Evolutionary conservation across 2,329 filamentous ascomycete genomes (phyloP).

Genomic region (Metarhizium humberi): DNA sequence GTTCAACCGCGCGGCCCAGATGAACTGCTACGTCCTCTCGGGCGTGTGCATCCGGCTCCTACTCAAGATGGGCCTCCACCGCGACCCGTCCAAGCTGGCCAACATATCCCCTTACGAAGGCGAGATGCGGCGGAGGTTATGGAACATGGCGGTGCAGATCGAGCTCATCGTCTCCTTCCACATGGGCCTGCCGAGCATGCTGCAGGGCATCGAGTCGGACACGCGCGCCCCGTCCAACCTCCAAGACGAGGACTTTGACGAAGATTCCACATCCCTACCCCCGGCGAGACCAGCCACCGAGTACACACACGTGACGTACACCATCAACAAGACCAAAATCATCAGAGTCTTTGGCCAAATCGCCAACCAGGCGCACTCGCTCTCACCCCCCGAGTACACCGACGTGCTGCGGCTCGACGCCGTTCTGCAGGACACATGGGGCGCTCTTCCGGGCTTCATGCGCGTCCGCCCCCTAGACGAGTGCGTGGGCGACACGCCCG

Average conservation of each 20-base stretch:
- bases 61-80: conserved; percentile 48
- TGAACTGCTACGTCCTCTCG: conserved; percentile 42
- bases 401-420: conserved; percentile 40
- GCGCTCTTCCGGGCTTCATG: conserved; percentile 37
- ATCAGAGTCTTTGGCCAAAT: conserved; percentile 40
- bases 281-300: conserved; percentile 46
- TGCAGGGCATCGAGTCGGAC: conserved; percentile 54
- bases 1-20: conserved; percentile 38
- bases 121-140: conserved; percentile 34
- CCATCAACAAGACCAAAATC: conserved; percentile 40
- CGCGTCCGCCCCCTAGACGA: conserved; percentile 30
- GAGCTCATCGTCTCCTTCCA: conserved; percentile 59
- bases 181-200: conserved; percentile 57
- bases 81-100: conserved; percentile 42
- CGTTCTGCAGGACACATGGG: conserved; percentile 35
- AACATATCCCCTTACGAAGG: conserved; percentile 41
- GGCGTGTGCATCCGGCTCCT: conserved; percentile 43
- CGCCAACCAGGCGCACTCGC: conserved; percentile 37
- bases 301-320: conserved; percentile 48
- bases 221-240: conserved; percentile 52
- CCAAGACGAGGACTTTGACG: conserved; percentile 55
- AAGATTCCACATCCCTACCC: conserved; percentile 45
- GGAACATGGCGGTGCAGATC: conserved; percentile 39
- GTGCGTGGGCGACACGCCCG: conserved; percentile 37
- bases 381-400: conserved; percentile 34